phyloP scores from a whole-genome alignment of 306 rosid species.

The Pueraria montana region DNA sequence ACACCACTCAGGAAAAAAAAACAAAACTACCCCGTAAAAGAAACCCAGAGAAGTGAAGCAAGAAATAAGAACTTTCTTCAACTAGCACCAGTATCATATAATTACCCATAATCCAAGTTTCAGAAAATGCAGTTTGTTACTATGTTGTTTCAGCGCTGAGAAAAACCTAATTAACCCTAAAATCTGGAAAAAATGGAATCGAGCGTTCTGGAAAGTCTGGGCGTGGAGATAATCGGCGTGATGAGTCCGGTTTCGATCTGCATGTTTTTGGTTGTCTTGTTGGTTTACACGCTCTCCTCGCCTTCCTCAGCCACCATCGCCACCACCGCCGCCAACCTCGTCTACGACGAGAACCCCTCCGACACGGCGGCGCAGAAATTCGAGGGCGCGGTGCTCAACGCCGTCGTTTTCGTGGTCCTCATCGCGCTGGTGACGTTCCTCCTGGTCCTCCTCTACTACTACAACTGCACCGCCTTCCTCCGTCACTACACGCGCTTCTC shows the following conservation, averaged over 20 bases:
- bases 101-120: no score
- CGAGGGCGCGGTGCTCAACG: conserved; percentile 92
- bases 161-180: not conserved
- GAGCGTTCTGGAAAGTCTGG: conserved; percentile 82
- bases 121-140: not conserved
- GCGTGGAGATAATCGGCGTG: conserved; percentile 88
- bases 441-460: conserved; percentile 84
- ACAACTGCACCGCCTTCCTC: conserved; percentile 86
- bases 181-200: conserved; percentile 62
- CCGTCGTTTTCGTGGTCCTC: conserved; percentile 80
- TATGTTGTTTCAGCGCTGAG: not conserved
- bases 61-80: no score
- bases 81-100: no score
- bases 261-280: conserved; percentile 86
- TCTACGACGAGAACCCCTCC: conserved; percentile 81
- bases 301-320: conserved; percentile 56
- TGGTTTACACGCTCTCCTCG: conserved; percentile 84
- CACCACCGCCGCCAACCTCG: conserved; percentile 91
- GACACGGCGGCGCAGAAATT: conserved; percentile 81
- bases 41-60: no score
- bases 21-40: no score
- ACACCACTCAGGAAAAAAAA: no score
- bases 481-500: conserved; percentile 91
- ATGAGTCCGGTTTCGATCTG: conserved; percentile 98
- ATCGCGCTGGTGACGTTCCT: conserved; percentile 83